Evolutionary conservation across 2,329 filamentous ascomycete species (phyloP), one percentile per base, ranked within the genome.

Genomic region (Cadophora sp.): DNA sequence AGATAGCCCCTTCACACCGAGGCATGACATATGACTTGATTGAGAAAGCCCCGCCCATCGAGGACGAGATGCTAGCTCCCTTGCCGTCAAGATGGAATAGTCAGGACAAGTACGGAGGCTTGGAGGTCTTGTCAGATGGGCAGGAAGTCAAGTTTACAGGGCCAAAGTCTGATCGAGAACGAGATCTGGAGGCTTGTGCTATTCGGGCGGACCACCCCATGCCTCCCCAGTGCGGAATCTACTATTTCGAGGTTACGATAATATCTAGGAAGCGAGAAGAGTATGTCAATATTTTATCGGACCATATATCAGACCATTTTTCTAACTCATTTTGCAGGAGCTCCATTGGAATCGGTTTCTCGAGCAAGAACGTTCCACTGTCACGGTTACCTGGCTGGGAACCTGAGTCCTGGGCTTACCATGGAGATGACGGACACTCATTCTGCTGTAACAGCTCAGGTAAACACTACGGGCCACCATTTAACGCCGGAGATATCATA

Each of bases 151-250:
- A 86, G 73, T 87, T 85, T 73, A 79, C 79, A 0, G 82, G 83
- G 0, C 74, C 79, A 0, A 85, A 84, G 73, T 80, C 78, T 27
- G 75, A 81, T 41, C 68, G 72, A 51, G 84, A 87, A 59, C 82
- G 83, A 60, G 87, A 89, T 8, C 83, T 91, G 75, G 96, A 98
- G 77, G 92, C 93, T 20, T 93, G 89, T 43, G 88, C 92, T 14
- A 89, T 97, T 66, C 89, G 96, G 65, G 88, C 94, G 33, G 91
- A 99, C 78, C 84, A 94, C 77, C 87, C 89, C 59, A 97, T 98
- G 88, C 94, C 96, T 4, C 85, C 89, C 43, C 91, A 97, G 75
- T 96, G 92, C 72, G 96, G 96, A 1, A 90, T 99, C 67, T 99
- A 97, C 79, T 99, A 99, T 78, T 99, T 89, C 76, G 96, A 99